Conservation (phyloP, 2,329 filamentous ascomycete species). For the Aspergillus glaucus region DNA sequence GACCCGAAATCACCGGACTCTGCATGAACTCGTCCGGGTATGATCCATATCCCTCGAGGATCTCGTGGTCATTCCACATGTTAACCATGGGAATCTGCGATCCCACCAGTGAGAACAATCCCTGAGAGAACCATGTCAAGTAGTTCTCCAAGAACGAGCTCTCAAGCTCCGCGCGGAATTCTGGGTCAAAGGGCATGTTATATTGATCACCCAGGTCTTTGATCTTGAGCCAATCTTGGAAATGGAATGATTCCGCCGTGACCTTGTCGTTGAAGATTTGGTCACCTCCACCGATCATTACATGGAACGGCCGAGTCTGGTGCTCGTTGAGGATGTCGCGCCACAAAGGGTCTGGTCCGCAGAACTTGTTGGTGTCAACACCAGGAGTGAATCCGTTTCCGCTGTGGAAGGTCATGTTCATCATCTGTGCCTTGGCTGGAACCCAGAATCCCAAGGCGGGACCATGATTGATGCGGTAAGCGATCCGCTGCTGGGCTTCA, state of each 20-base stretch:
- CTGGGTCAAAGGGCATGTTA: slow-evolving; percentile 65
- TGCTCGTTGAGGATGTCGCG: slow-evolving; percentile 90
- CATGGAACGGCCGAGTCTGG: slow-evolving; percentile 87
- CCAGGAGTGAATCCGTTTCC: slow-evolving; percentile 91
- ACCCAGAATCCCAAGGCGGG: slow-evolving; percentile 93
- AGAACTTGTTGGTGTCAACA: slow-evolving; percentile 72
- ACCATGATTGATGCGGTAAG: slow-evolving; percentile 90
- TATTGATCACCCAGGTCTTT: slow-evolving; percentile 77
- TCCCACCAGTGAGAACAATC: slow-evolving; percentile 84
- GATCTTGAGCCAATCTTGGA: slow-evolving; percentile 77
- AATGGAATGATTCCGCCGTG: slow-evolving; percentile 66
- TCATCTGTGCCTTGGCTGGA: slow-evolving; percentile 71
- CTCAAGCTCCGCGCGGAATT: slow-evolving; percentile 85
- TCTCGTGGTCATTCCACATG: slow-evolving; percentile 93
- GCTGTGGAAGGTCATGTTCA: slow-evolving; percentile 99
- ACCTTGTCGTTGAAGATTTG: slow-evolving; percentile 93
- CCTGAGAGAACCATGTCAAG: slow-evolving; percentile 92
- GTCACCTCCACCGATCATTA: slow-evolving; percentile 95
- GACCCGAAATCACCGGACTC: slow-evolving; percentile 78
- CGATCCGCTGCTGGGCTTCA: slow-evolving; percentile 72
- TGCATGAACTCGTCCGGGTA: slow-evolving; percentile 90
- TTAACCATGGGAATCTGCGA: slow-evolving; percentile 98
- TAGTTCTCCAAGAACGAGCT: slow-evolving; percentile 83
- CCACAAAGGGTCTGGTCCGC: slow-evolving; percentile 93
- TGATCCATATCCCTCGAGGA: slow-evolving; percentile 86